Evolutionary conservation across 495 filamentous ascomycete species (phyloP).

Genomic region (Penicillium tannophilum): DNA sequence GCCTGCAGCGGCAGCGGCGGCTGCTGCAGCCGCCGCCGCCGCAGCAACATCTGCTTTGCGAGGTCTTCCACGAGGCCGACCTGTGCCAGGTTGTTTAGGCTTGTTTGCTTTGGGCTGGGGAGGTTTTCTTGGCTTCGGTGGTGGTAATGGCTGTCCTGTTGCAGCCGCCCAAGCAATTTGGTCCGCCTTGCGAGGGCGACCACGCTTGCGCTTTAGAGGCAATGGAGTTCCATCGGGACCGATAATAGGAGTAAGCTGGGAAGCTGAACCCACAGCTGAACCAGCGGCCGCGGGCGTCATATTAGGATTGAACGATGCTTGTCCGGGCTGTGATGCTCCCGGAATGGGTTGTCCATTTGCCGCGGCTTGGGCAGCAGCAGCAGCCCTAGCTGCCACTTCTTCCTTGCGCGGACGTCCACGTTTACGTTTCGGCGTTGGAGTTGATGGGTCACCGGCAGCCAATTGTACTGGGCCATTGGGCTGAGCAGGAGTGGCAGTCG

Average conservation of each 20-base stretch:
- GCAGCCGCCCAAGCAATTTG: slow-evolving; percentile 31
- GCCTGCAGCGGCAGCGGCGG: slow-evolving; percentile 12
- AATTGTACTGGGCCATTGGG: slow-evolving; percentile 22
- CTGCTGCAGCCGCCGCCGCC: slow-evolving; percentile 32
- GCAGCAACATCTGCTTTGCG: slow-evolving; percentile 43
- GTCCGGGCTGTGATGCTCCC: slow-evolving; percentile 20
- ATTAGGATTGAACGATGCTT: slow-evolving; percentile 26
- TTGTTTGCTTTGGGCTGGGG: slow-evolving; percentile 27
- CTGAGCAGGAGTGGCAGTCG: slow-evolving; percentile 9
- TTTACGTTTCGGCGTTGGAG: slow-evolving; percentile 24
- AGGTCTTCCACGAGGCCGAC: slow-evolving; percentile 42
- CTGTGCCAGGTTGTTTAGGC: slow-evolving; percentile 30
- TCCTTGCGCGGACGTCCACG: slow-evolving; percentile 35
- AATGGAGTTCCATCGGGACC: slow-evolving; percentile 38
- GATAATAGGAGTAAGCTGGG: slow-evolving; percentile 25
- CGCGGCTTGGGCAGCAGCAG: slow-evolving; percentile 24
- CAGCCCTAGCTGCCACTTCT: slow-evolving; percentile 29
- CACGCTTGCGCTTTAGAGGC: slow-evolving; percentile 40
- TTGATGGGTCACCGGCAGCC: slow-evolving; percentile 9
- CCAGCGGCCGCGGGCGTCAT: slow-evolving; percentile 24
- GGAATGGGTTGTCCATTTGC: slow-evolving; percentile 20
- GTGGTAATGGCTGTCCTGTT: slow-evolving; percentile 30
- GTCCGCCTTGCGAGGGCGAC: slow-evolving; percentile 45
- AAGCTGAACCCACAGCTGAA: neutral
- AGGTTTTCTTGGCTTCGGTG: slow-evolving; percentile 32